Base-by-base conservation (phyloP, 129 eudicot genomes). In the Flaveria sonorensis region DNA sequence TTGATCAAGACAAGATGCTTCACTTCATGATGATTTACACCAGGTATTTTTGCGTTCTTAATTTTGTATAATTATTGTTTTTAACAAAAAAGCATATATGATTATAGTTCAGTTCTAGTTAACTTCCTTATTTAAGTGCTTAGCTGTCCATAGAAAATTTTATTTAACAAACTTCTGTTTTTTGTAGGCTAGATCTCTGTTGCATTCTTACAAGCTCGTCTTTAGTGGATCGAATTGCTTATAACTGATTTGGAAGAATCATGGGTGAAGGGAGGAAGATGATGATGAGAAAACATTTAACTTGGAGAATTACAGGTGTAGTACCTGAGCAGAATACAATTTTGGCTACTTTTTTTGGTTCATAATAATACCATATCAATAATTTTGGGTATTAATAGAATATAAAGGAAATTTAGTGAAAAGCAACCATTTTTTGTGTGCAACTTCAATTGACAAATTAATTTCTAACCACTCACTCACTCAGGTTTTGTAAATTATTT, bases 1-100 rank as follows among this genome's bases (percentile, higher is more conserved):
- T 10, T 45, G 70, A 43, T 74, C 63, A 62, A 61, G 46, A 63
- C 7, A 48, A n/a, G 64, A 75, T 63, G 72, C 48, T 75, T 75
- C 72, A 63, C 50, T 30, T 50, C 9, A 26, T 43, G 72, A 48
- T 59, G 76, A 39, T 72, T 30, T 72, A 72, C 23, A 28, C 15
- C 40, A 12, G 77, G 77, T 73, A 40, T 53, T 40, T 73, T 18
- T 40, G 5, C 51, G 20, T 26, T 51, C 26, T 51, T n/a, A n/a
- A 30, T 30, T 16, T 28, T 4, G 55, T 14, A 14, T 45, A 10
- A 45, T 45, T 43, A 30, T 8, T 10, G 2, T 7, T 8, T 9
- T 43, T 10, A 43, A 0, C 2, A 9, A 7, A 9, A 42, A 9
- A 47, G 30, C 50, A 46, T 46, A 46, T 46, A 50, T 51, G 16